Evolutionary conservation across 495 filamentous ascomycete genomes (phyloP).

Genomic region (Lasiosphaeria miniovina): DNA sequence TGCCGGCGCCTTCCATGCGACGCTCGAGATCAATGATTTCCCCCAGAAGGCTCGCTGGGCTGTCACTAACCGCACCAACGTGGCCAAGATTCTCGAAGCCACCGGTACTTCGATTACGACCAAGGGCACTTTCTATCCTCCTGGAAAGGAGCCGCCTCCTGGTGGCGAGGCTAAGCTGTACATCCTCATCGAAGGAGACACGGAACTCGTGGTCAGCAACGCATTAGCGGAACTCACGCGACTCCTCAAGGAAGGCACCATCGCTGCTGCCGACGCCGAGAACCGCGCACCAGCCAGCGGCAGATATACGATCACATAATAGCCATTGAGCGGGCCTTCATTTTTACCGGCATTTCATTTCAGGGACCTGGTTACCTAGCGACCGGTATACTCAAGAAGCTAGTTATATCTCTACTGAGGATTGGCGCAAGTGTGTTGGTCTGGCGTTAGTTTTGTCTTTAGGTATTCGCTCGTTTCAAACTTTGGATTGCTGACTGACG

Average conservation of each 20-base stretch:
- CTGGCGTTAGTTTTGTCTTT: too few species aligned
- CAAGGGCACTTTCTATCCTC: constrained; percentile 84
- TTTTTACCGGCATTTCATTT: too few species aligned
- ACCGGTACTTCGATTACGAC: constrained; percentile 96
- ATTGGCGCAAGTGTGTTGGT: too few species aligned
- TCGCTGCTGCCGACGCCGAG: constrained; percentile 84
- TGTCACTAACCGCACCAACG: constrained; percentile 97
- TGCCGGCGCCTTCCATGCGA: constrained; percentile 95
- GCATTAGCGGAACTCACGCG: constrained; percentile 90
- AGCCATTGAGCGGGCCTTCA: too few species aligned
- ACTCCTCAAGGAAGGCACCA: constrained; percentile 85
- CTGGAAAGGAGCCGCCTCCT: constrained; percentile 73
- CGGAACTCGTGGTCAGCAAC: constrained; percentile 84
- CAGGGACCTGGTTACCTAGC: too few species aligned
- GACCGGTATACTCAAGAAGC: too few species aligned
- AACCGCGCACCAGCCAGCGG: constrained; percentile 75
- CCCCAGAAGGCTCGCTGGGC: constrained; percentile 99
- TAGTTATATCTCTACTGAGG: too few species aligned
- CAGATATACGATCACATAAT: constrained; percentile 81
- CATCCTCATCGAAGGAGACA: constrained; percentile 96
- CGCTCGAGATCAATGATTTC: constrained; percentile 98
- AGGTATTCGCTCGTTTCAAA: too few species aligned
- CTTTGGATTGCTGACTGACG: too few species aligned
- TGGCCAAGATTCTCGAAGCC: constrained; percentile 94
- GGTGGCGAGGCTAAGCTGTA: constrained; percentile 86